Evolutionary conservation across 139 green algal genomes (phyloP).

Genomic region (Closterium sp.): DNA sequence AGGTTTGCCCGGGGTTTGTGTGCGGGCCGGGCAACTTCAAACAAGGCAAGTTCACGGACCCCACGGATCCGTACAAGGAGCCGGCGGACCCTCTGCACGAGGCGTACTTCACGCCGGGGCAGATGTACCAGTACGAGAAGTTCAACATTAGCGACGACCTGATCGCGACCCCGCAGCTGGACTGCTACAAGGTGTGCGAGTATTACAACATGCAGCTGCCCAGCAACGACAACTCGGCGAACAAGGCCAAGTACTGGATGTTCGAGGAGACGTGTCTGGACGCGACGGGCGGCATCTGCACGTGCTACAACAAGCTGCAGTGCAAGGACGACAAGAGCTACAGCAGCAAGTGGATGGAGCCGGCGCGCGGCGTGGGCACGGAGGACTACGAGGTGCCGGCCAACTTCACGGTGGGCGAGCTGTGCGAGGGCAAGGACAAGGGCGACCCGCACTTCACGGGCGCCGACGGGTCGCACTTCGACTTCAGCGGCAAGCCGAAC

Average conservation of each 20-base stretch:
- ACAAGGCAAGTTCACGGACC: neutral
- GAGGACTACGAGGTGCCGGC: neutral
- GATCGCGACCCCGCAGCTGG: neutral
- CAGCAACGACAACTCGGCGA: neutral
- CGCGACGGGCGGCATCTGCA: neutral
- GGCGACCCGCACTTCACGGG: constrained; percentile 12
- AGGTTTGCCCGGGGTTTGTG: neutral
- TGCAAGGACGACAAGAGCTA: neutral
- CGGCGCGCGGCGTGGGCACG: neutral
- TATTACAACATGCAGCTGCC: neutral
- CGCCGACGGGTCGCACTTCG: constrained; percentile 6
- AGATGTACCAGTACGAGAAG: neutral
- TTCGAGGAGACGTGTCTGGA: neutral
- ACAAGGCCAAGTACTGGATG: constrained; percentile 3
- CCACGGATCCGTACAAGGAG: neutral
- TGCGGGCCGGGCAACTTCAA: neutral
- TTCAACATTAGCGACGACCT: neutral
- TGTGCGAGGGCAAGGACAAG: neutral
- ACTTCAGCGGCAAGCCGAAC: constrained; percentile 6
- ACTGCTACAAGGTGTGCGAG: neutral
- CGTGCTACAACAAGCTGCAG: neutral
- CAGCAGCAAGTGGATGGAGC: neutral
- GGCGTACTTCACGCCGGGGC: neutral
- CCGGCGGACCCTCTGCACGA: neutral
- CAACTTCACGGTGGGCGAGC: neutral